These are phyloP conservation scores for Ceratobasidium papillatum DNA, from an alignment of 1,284 basidiomycete genomes.

Conservation along the genomic window DNA sequence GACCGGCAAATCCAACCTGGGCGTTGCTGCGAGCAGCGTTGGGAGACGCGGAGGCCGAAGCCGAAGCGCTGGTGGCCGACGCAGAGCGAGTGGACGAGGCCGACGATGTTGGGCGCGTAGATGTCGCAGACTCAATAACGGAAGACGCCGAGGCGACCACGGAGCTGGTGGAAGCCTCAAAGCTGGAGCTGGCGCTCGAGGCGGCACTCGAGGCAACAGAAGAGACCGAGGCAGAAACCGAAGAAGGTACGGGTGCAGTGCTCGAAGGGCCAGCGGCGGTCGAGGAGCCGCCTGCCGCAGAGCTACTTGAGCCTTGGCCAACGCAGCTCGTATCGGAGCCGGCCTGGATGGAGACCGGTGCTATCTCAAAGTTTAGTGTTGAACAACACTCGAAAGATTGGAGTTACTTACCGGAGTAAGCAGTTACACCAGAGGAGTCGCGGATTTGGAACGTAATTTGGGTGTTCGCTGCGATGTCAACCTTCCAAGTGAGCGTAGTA, in stretches of 20 bases:
- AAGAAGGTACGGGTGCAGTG: neutral
- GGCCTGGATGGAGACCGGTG: constrained; percentile 10
- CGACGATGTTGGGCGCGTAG: neutral
- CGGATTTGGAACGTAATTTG: constrained; percentile 14
- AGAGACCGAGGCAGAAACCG: neutral
- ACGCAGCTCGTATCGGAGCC: constrained; percentile 33
- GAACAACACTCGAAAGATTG: neutral
- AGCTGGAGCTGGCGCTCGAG: neutral
- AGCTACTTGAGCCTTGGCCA: neutral
- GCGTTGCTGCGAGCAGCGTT: constrained; percentile 27
- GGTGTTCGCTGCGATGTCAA: neutral
- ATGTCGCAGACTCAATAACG: neutral
- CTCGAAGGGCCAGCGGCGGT: constrained; percentile 2
- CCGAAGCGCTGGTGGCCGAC: constrained; percentile 19
- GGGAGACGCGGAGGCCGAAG: neutral
- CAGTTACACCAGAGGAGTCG: constrained; percentile 7
- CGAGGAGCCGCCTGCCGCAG: neutral
- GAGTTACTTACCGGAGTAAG: constrained; percentile 26
- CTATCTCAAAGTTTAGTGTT: neutral
- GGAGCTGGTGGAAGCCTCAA: neutral
- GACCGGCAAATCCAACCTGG: constrained; percentile 32
- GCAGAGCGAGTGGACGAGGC: constrained; percentile 1
- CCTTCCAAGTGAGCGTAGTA: constrained; percentile 10
- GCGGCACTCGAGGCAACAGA: neutral
- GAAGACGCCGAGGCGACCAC: neutral